Conservation (phyloP, 768 basidiomycete species). For the Dentipellis sp. region DNA sequence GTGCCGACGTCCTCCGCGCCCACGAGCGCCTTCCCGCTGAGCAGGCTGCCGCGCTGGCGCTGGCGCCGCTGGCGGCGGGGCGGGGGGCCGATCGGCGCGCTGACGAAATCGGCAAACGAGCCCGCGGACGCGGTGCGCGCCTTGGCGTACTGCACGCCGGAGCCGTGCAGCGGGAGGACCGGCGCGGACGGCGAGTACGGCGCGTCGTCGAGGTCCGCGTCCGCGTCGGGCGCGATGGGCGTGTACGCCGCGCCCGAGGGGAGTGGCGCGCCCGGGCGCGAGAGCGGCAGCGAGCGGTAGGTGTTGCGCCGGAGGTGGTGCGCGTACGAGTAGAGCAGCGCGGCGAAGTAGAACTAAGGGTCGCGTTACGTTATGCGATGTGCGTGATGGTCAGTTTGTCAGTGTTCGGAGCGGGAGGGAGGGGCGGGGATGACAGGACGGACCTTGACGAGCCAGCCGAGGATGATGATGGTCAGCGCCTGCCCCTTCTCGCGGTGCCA, state of each 20-base stretch:
- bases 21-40: conserved; percentile 15
- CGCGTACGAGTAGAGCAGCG: conserved; percentile 88
- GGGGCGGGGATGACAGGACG: conserved; percentile 17
- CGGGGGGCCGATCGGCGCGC: conserved; percentile 41
- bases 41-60: conserved; percentile 13
- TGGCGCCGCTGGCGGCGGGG: conserved; percentile 16
- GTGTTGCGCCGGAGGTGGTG: conserved; percentile 86
- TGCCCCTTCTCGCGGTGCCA: conserved; percentile 88
- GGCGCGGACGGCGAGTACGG: conserved; percentile 14
- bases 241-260: conserved; percentile 26
- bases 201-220: conserved; percentile 46
- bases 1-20: conserved; percentile 12
- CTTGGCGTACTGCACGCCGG: conserved; percentile 25
- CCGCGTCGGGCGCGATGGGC: conserved; percentile 39
- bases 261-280: conserved; percentile 14
- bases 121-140: conserved; percentile 27
- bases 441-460: conserved; percentile 89
- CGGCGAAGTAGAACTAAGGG: conserved; percentile 79
- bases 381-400: not conserved
- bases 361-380: not conserved
- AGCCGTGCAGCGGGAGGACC: conserved; percentile 50
- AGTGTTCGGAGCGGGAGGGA: not conserved
- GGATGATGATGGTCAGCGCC: conserved; percentile 64
- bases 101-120: conserved; percentile 52
- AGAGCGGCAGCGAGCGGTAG: conserved; percentile 69